phyloP scores from a whole-genome alignment of 352 stramenopile species.

The Sclerospora graminicola region DNA sequence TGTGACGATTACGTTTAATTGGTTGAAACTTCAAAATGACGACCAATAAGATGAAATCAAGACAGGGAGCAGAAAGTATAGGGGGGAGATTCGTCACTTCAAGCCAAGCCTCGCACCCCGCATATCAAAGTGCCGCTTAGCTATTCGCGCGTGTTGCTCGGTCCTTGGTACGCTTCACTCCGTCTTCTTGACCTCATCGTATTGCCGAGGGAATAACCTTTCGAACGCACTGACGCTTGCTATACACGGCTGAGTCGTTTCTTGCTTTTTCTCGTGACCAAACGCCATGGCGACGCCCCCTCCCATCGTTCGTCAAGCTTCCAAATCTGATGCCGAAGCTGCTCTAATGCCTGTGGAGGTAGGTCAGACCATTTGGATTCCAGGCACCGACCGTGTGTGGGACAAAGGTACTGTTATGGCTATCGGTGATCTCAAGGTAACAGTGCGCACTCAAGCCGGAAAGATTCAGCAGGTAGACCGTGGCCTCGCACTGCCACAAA shows the following conservation, averaged over 20 bases:
- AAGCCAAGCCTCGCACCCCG: conserved; percentile 26
- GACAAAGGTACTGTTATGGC: conserved; percentile 75
- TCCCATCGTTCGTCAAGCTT: conserved; percentile 57
- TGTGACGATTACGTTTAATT: neutral
- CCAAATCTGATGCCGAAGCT: conserved; percentile 49
- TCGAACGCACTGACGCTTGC: neutral
- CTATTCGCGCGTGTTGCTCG: neutral
- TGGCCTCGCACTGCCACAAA: conserved; percentile 52
- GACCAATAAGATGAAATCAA: conserved; percentile 9
- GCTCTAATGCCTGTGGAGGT: conserved; percentile 71
- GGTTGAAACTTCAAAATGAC: neutral
- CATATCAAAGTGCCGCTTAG: conserved; percentile 5
- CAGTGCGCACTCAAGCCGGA: conserved; percentile 66
- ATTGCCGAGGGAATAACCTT: neutral
- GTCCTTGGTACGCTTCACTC: neutral
- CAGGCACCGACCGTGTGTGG: conserved; percentile 62
- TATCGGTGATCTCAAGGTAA: conserved; percentile 80
- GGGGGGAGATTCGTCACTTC: conserved; percentile 22
- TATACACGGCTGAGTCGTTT: neutral
- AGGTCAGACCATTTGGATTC: conserved; percentile 66
- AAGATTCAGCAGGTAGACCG: conserved; percentile 85
- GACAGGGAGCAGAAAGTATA: conserved; percentile 2
- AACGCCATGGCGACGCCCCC: conserved; percentile 47
- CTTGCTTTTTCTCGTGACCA: conserved; percentile 1
- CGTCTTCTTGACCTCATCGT: neutral